phyloP scores from a whole-genome alignment of 768 basidiomycete species.

The Infundibulicybe gibba region DNA sequence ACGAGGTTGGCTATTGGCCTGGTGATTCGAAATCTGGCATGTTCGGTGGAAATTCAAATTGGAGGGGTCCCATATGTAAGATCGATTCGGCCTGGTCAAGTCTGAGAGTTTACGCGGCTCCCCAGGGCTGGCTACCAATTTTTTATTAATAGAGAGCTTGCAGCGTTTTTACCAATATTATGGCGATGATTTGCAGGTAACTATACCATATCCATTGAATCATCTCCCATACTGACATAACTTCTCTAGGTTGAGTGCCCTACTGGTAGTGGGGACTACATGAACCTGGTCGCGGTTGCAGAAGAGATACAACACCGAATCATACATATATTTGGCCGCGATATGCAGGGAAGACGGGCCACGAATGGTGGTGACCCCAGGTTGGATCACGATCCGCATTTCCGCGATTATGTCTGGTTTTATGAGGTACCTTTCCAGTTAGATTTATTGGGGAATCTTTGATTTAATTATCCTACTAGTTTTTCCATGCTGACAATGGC shows the following conservation, averaged over 20 bases:
- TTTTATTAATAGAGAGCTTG: constrained; percentile 91
- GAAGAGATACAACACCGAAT: constrained; percentile 99
- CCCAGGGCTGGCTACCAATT: constrained; percentile 92
- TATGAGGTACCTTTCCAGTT: constrained; percentile 63
- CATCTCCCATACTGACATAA: constrained; percentile 1
- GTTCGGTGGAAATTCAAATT: constrained; percentile 99
- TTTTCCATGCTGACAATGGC: constrained; percentile 93
- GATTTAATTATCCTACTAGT: constrained; percentile 38
- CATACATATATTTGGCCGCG: constrained; percentile 97
- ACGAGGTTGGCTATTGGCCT: constrained; percentile 96
- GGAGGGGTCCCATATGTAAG: constrained; percentile 89
- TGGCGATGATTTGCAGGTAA: constrained; percentile 78
- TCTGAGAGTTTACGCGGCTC: constrained; percentile 2
- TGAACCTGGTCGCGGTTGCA: constrained; percentile 91
- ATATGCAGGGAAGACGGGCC: constrained; percentile 80
- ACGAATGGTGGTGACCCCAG: constrained; percentile 88
- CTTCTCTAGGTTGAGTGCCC: constrained; percentile 80
- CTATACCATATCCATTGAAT: not conserved
- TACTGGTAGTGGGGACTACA: constrained; percentile 94
- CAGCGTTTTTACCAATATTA: constrained; percentile 99
- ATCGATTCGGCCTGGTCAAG: not conserved
- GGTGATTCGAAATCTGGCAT: constrained; percentile 96
- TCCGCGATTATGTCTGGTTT: constrained; percentile 96
- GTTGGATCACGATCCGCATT: constrained; percentile 90
- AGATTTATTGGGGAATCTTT: not conserved